Conservation (phyloP, 352 stramenopile genomes). For the Phytopythium ostracodes region DNA sequence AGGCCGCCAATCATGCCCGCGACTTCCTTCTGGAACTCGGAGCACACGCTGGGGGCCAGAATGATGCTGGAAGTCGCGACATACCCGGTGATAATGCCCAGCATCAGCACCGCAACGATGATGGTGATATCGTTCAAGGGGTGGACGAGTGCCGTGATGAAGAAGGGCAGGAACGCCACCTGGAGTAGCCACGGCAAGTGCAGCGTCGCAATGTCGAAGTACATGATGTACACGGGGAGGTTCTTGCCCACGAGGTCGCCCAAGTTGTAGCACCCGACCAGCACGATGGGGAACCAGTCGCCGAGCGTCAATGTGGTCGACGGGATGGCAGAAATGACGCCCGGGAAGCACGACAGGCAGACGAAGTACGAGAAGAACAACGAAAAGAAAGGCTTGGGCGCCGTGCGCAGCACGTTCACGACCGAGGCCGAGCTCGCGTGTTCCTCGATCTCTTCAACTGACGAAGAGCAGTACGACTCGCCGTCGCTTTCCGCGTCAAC, state of each 20-base stretch:
- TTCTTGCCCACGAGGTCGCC: constrained; percentile 81
- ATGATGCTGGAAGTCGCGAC: constrained; percentile 79
- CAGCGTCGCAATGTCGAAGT: constrained; percentile 62
- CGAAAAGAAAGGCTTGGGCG: constrained; percentile 75
- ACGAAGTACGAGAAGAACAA: constrained; percentile 76
- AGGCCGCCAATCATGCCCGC: constrained; percentile 72
- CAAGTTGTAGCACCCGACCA: constrained; percentile 73
- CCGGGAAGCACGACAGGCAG: constrained; percentile 75
- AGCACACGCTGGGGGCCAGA: constrained; percentile 65
- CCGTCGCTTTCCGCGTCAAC: constrained; percentile 25
- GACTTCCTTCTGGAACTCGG: constrained; percentile 74
- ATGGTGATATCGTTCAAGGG: constrained; percentile 50
- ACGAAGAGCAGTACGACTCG: constrained; percentile 31
- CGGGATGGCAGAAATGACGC: constrained; percentile 66
- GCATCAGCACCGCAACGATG: constrained; percentile 45
- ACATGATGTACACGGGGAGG: constrained; percentile 63
- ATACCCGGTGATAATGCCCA: constrained; percentile 71
- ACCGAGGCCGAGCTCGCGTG: constrained; percentile 43
- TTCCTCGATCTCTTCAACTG: constrained; percentile 28
- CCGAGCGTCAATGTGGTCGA: constrained; percentile 51
- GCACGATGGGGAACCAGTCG: constrained; percentile 74
- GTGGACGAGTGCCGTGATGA: constrained; percentile 48
- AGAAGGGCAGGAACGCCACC: constrained; percentile 64
- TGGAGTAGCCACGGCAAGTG: constrained; percentile 67
- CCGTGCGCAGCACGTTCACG: constrained; percentile 49